phyloP scores from a whole-genome alignment of 192 early-diverging fungal genomes.

The Gorgonomyces haynaldii region DNA sequence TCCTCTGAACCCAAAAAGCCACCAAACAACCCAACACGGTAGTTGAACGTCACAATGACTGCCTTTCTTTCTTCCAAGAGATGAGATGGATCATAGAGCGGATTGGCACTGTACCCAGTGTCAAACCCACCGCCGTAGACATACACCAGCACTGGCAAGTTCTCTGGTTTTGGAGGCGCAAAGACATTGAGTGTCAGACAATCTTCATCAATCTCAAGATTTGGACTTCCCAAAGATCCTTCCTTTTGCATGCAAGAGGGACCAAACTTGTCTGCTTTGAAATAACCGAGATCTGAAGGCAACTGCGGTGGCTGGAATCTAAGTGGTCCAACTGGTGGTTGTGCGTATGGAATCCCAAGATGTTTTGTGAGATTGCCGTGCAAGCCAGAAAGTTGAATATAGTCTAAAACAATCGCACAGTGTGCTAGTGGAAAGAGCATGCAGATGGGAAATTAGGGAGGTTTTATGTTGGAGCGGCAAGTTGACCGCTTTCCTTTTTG shows the following conservation, averaged over 20 bases:
- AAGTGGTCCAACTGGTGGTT: neutral
- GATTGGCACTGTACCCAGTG: constrained; percentile 11
- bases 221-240: constrained; percentile 1
- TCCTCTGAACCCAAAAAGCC: constrained; percentile 19
- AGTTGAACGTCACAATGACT: constrained; percentile 32
- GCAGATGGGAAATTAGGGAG: too few relatives aligned
- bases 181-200: constrained; percentile 30
- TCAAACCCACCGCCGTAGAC: constrained; percentile 31
- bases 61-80: neutral
- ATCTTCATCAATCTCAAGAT: constrained; percentile 16
- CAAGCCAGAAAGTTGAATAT: too few relatives aligned
- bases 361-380: neutral
- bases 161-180: constrained; percentile 11
- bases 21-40: constrained; percentile 28
- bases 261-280: neutral
- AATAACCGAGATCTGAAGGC: neutral
- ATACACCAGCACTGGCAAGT: constrained; percentile 15
- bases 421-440: too few relatives aligned
- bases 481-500: too few relatives aligned
- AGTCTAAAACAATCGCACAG: too few relatives aligned
- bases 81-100: constrained; percentile 5
- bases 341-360: neutral
- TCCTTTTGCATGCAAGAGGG: neutral
- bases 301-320: neutral
- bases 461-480: too few relatives aligned